Evolutionary conservation across 2,329 filamentous ascomycete genomes (phyloP), one percentile per base, ranked within the genome.

Genomic region (Lecanicillium sp.): DNA sequence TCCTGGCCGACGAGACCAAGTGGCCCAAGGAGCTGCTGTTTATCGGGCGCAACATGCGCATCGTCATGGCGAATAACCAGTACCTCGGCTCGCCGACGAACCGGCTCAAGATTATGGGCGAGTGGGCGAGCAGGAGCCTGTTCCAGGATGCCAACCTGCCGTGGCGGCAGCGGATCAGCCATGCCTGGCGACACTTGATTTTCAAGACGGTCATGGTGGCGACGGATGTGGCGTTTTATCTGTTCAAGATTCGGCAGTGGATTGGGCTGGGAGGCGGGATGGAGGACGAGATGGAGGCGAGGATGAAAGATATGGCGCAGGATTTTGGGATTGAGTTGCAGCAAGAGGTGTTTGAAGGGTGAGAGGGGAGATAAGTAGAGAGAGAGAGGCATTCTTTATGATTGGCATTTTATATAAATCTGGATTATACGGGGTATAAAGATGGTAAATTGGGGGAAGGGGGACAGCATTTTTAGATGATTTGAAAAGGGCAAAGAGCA

Each of bases 11-110:
- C 59, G 87, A 94, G 62, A 80, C 81, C 30, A 88, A 89, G 57
- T 90, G 85, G 80, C 89, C 89, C 4, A 83, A 84, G 54, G 88
- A 94, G 58, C 79, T 95, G 42, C 80, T 95, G 52, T 95, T 95
- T 60, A 88, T 95, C 50, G 87, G 86, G 2, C 77, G 89, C 29
- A 95, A 94, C 58, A 78, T 95, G 69, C 78, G 89, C 38, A 95
- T 95, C 52, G 88, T 95, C 3, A 88, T 95, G 61, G 86, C 82
- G 5, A 94, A 94, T 61, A 94, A 95, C 57, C 87, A 94, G 56
- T 90, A 84, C 60, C 73, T 95, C 37, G 88, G 88, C 16, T 86
- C 81, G 1, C 89, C 89, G 0, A 87, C 95, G 31, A 95, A 95
- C 59, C 71, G 92, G 2, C 78, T 96, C 59, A 95, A 95, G 65